phyloP scores from a whole-genome alignment of 768 basidiomycete genomes.

The Lyophyllum shimeji region DNA sequence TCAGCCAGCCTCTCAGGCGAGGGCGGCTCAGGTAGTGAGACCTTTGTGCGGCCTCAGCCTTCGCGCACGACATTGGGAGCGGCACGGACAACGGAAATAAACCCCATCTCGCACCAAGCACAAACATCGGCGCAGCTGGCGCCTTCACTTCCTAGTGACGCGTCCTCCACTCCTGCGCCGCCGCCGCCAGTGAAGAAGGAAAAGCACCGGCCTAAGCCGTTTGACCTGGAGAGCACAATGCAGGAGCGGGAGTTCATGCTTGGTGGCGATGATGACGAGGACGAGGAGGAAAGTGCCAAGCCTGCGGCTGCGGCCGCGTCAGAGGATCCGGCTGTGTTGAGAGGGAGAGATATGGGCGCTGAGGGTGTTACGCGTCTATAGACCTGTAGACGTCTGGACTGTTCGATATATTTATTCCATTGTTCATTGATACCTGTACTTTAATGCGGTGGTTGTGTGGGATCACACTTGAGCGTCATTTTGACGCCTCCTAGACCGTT shows the following conservation, averaged over 20 bases:
- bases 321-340: background rate
- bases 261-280: slow-evolving; percentile 29
- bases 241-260: slow-evolving; percentile 39
- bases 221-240: slow-evolving; percentile 18
- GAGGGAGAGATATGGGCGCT: background rate
- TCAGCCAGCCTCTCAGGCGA: slow-evolving; percentile 15
- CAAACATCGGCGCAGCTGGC: slow-evolving; percentile 26
- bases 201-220: slow-evolving; percentile 10
- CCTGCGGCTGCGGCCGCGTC: background rate
- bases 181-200: slow-evolving; percentile 15
- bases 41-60: slow-evolving; percentile 30
- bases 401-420: background rate
- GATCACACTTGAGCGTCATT: no score
- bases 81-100: slow-evolving; percentile 28
- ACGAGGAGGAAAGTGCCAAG: slow-evolving; percentile 6
- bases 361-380: slow-evolving; percentile 1
- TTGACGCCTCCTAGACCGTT: no score
- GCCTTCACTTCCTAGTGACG: slow-evolving; percentile 5
- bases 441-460: no score
- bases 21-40: slow-evolving; percentile 8
- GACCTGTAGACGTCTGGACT: background rate
- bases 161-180: slow-evolving; percentile 2
- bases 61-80: slow-evolving; percentile 12
- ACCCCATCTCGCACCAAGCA: slow-evolving; percentile 43
- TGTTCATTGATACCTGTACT: no score